Conservation (phyloP, 495 filamentous ascomycete species). For the Trichoderma virens region DNA sequence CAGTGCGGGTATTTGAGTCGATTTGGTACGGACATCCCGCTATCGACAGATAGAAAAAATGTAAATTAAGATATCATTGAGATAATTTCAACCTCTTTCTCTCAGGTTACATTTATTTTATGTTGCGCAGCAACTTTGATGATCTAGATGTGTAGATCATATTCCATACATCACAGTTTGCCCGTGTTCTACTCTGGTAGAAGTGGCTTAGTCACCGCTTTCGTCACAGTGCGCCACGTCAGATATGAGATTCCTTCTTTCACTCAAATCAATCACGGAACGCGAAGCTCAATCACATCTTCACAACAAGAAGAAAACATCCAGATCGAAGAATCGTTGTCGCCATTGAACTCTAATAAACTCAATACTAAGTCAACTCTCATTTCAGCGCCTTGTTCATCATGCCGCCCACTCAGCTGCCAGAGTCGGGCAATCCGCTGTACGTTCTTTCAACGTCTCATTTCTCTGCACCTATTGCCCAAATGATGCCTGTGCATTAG, state of each 20-base stretch:
- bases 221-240: background rate
- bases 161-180: no score
- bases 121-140: no score
- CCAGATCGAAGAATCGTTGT: background rate
- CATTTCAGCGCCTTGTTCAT: no score
- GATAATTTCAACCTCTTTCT: no score
- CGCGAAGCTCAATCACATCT: background rate
- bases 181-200: no score
- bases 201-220: background rate
- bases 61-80: background rate
- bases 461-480: constrained; percentile 11
- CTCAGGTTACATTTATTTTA: no score
- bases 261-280: background rate
- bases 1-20: background rate
- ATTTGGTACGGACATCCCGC: background rate
- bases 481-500: no score
- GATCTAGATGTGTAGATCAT: no score
- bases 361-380: background rate
- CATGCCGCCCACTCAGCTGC: constrained; percentile 47
- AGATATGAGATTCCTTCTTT: background rate
- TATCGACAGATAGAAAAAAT: background rate
- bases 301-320: background rate
- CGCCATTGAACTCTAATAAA: no score
- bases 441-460: constrained; percentile 25
- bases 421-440: constrained; percentile 47